These are phyloP conservation scores for Sclerospora graminicola DNA, from an alignment of 352 stramenopile genomes.

Conservation along the genomic window DNA sequence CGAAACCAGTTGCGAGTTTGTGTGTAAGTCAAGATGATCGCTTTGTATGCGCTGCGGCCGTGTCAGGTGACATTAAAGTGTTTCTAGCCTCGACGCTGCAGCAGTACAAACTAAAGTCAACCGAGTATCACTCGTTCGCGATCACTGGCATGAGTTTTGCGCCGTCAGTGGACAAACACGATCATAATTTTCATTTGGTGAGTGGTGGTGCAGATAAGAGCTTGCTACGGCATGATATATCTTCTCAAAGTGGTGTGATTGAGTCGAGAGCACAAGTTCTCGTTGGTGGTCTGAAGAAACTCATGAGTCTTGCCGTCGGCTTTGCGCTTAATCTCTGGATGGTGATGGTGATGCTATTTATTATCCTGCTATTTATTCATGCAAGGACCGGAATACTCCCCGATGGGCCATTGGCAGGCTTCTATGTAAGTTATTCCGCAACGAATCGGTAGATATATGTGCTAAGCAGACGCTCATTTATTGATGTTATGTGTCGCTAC, in stretches of 20 bases:
- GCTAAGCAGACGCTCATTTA: background rate
- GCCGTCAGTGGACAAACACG: constrained; percentile 21
- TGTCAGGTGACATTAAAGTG: constrained; percentile 65
- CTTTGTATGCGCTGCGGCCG: constrained; percentile 59
- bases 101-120: constrained; percentile 42
- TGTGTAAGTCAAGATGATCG: constrained; percentile 64
- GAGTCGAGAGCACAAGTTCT: constrained; percentile 30
- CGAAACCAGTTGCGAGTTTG: constrained; percentile 67
- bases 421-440: constrained; percentile 30
- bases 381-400: constrained; percentile 45
- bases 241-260: constrained; percentile 44
- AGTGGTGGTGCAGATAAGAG: constrained; percentile 72
- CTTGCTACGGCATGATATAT: constrained; percentile 54
- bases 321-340: constrained; percentile 43
- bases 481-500: constrained; percentile 1
- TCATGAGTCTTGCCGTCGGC: constrained; percentile 24
- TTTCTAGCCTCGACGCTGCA: constrained; percentile 37
- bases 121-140: constrained; percentile 62
- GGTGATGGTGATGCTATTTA: constrained; percentile 46
- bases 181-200: constrained; percentile 36
- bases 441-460: background rate
- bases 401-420: constrained; percentile 33
- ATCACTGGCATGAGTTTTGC: constrained; percentile 78
- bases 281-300: constrained; percentile 16
- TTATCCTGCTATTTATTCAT: constrained; percentile 68